Evolutionary conservation across 495 filamentous ascomycete species (phyloP).

Genomic region (Astrocystis sublimbata): DNA sequence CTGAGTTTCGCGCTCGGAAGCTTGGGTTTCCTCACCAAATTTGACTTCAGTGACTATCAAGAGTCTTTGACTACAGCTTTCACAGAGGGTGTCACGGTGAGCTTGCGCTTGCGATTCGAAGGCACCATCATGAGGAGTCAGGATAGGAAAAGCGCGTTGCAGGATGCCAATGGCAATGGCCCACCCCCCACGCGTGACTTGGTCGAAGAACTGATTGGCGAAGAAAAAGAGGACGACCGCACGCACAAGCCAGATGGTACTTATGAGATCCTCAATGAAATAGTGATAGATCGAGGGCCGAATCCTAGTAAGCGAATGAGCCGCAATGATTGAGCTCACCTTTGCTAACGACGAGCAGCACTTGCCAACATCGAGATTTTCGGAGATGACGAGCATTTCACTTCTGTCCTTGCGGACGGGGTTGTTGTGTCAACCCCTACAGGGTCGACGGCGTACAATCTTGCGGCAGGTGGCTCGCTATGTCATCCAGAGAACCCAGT

Average conservation of each 20-base stretch:
- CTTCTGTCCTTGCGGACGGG: constrained; percentile 82
- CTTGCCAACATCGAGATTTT: constrained; percentile 90
- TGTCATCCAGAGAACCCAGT: constrained; percentile 97
- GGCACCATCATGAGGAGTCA: constrained; percentile 90
- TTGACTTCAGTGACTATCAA: constrained; percentile 77
- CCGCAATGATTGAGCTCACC: background rate
- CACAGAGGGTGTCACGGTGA: constrained; percentile 83
- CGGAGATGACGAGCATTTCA: constrained; percentile 94
- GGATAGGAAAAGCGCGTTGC: constrained; percentile 33
- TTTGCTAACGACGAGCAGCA: constrained; percentile 46
- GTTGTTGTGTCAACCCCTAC: constrained; percentile 90
- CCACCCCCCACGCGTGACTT: constrained; percentile 57
- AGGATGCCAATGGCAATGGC: constrained; percentile 33
- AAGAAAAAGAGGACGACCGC: constrained; percentile 73
- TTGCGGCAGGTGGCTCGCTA: constrained; percentile 91
- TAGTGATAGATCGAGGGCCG: constrained; percentile 86
- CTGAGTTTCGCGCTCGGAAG: constrained; percentile 90
- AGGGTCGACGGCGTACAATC: constrained; percentile 95
- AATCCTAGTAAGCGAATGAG: constrained; percentile 70
- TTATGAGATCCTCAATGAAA: constrained; percentile 89
- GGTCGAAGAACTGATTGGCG: constrained; percentile 86
- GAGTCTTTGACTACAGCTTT: constrained; percentile 72
- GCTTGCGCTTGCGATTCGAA: constrained; percentile 84
- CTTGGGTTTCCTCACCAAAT: constrained; percentile 93
- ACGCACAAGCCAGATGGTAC: constrained; percentile 81